Base-by-base conservation (phyloP, 176 grass and related monocot species). In the Avena atlantica region DNA sequence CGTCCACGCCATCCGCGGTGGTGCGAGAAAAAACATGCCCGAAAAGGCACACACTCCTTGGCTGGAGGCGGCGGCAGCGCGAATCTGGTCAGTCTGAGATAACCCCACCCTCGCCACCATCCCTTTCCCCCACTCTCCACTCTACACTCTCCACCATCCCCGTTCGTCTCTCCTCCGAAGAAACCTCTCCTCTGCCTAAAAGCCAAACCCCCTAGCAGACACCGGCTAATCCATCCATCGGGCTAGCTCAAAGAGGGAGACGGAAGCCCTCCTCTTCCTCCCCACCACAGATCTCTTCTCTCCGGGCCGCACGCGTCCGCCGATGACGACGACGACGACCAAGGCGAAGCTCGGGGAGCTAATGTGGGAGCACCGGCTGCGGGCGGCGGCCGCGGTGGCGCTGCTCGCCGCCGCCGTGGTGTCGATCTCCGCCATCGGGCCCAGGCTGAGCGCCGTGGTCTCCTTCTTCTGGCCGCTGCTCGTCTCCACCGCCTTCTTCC, bases 381-480 rank as follows among this genome's bases (percentile, higher is more conserved):
- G 84, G 31, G 84, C 74, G 6, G 89, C 88, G 34, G 78, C 82
- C 17, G 87, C 68, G 49, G 91, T 92, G 53, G 94, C 91, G 21
- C 4, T 93, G 7, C 65, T 96, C 5, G 91, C 91, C 1, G 82
- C 76, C 56, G 47, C 87, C n/a, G 67, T 85, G 77, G 71, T 93
- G 73, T 93, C 91, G 70, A 12, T 91, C 81, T 87, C 88, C 66
- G 79, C 68, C 65, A 17, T 91, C 78, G 87, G 84, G 58, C 89
- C 87, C 51, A 72, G 78, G 45, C 83, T 93, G 65, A 10, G 87
- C 79, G 78, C 64, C 85, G 87, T 93, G 61, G 76, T 93, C 42
- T 65, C 94, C 79, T 96, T 93, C 85, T 96, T 93, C 89, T 91
- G 91, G 89, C 94, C 94, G 59, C 81, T 96, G 68, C 89, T 96